Evolutionary conservation across 2,329 filamentous ascomycete genomes (phyloP).

Genomic region (Neurospora sp.): DNA sequence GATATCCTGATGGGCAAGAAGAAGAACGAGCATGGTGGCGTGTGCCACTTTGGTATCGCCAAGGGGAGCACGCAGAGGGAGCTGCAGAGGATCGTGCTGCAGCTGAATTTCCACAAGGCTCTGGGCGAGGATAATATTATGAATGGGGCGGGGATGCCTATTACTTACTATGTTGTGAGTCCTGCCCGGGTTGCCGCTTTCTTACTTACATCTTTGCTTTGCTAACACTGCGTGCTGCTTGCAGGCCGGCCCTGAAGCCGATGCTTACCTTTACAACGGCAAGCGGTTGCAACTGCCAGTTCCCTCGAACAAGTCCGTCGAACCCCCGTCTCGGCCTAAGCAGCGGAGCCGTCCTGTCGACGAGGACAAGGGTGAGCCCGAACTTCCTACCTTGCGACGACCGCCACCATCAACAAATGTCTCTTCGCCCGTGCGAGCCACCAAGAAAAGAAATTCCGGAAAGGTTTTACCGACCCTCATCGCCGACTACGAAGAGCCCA

Average conservation of each 20-base stretch:
- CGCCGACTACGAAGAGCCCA: conserved; percentile 26
- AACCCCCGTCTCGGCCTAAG: conserved; percentile 10
- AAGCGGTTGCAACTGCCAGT: conserved; percentile 32
- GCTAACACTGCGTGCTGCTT: not conserved
- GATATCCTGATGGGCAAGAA: conserved; percentile 70
- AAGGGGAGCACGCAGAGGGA: conserved; percentile 62
- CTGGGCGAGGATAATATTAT: conserved; percentile 60
- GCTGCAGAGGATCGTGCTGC: conserved; percentile 74
- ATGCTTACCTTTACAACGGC: conserved; percentile 31
- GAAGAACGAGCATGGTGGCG: conserved; percentile 45
- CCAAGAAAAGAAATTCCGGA: conserved; percentile 26
- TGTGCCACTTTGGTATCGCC: conserved; percentile 56
- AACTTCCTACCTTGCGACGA: conserved; percentile 17
- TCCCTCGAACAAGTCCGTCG: conserved; percentile 23
- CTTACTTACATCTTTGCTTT: not conserved
- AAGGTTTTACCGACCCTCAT: conserved; percentile 13
- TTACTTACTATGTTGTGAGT: conserved; percentile 61
- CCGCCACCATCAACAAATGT: conserved; percentile 35
- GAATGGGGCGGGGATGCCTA: conserved; percentile 56
- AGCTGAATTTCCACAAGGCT: conserved; percentile 62
- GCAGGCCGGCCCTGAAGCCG: conserved; percentile 31
- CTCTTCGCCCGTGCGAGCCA: conserved; percentile 39
- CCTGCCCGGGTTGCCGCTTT: conserved; percentile 9
- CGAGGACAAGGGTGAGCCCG: not conserved
- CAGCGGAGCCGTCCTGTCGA: conserved; percentile 13